These are phyloP conservation scores for Xylariaceae sp. DNA, from an alignment of 2,329 filamentous ascomycete species.

Conservation along the genomic window DNA sequence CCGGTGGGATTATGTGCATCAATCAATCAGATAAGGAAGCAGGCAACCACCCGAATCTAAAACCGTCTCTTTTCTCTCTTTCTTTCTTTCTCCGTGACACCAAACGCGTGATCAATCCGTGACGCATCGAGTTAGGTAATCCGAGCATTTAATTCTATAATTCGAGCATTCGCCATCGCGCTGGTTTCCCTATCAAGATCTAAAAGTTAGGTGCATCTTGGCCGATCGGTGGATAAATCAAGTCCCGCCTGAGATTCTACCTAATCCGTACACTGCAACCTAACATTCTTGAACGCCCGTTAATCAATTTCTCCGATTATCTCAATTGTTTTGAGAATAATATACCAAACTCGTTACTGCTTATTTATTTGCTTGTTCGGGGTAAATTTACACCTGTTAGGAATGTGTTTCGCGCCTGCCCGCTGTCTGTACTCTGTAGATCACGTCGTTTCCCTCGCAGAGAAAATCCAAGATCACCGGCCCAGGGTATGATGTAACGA, in stretches of 20 bases:
- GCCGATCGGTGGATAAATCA: not conserved
- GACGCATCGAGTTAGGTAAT: not conserved
- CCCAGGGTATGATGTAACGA: conserved; percentile 26
- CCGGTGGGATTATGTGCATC: not conserved
- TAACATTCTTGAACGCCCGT: no score
- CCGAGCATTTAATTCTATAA: not conserved
- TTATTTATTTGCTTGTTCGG: no score
- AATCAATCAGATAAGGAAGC: not conserved
- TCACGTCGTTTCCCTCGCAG: not conserved
- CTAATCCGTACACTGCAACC: no score
- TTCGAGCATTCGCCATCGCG: not conserved
- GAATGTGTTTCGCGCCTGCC: no score
- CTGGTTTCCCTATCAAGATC: not conserved
- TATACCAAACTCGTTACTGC: no score
- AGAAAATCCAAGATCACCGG: not conserved
- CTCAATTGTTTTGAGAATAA: no score
- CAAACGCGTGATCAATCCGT: not conserved
- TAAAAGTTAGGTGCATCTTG: not conserved
- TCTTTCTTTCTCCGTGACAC: not conserved
- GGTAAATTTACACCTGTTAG: no score
- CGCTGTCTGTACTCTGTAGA: not conserved
- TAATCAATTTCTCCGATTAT: no score
- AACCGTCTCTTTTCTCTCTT: not conserved
- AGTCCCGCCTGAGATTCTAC: no score
- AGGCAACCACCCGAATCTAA: not conserved